Evolutionary conservation across 176 grass and related monocot species (phyloP), one percentile per base, ranked within the genome.

Genomic region (Paspalum vaginatum): DNA sequence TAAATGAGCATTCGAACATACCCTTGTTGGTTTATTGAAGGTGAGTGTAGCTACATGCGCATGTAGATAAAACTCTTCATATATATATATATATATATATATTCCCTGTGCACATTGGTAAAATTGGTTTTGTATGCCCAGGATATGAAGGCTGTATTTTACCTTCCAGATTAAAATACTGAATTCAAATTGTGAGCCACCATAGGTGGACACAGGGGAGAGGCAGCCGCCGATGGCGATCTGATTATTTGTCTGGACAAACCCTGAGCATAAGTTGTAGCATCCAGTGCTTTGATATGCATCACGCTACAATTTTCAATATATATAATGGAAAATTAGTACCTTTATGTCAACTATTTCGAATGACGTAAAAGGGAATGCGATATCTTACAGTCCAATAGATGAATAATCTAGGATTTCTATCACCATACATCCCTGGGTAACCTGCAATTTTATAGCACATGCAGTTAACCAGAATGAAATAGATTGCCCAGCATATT

Each of bases 121-220:
- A n/a, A n/a, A n/a, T n/a, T n/a, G n/a, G n/a, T n/a, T n/a, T n/a
- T n/a, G n/a, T n/a, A n/a, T n/a, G n/a, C n/a, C 58, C 11, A 62
- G 21, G 77, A 87, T 84, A 76, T 81, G 71, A 84, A 64, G 37
- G 15, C 82, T 88, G 71, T 81, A 62, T 57, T 74, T 90, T 91
- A 93, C 90, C 93, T 97, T 97, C 90, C 90, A 92, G 18, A 97
- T 83, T 37, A 93, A 79, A 83, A 97, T 88, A 44, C 80, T 84
- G 41, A 91, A 85, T 22, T 97, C 90, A 73, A 88, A 91, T 61
- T 97, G 90, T 39, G 90, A 79, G 44, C 79, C 83, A 75, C 72
- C 80, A 44, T 84, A 91, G 76, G 77, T 62, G 53, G 88, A 97
- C 44, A 83, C 70, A 32, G 88, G 90, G 59, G 72, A 93, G 82